Percentiles rank a stretch among this genome's conserved stretches.
Evolutionary conservation across 805 yeast species (phyloP).

Genomic region (Torulaspora microellipsoides): DNA sequence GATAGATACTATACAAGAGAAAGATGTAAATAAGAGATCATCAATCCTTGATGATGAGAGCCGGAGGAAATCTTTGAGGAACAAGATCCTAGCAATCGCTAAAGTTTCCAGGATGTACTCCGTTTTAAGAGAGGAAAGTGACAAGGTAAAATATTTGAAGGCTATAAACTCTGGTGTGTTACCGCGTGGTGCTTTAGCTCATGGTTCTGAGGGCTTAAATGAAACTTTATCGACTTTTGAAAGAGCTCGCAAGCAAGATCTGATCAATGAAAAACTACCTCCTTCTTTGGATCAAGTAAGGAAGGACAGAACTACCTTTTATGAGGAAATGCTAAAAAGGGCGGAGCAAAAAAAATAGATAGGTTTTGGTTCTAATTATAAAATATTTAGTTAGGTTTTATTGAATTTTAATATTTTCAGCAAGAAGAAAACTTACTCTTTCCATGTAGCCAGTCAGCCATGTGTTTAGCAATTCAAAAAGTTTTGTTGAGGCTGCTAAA

Average conservation of each 20-base stretch:
- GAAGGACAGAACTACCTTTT: conserved; percentile 43
- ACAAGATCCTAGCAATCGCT: conserved; percentile 94
- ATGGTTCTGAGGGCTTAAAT: conserved; percentile 77
- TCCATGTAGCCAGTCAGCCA: no score
- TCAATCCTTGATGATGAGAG: conserved; percentile 28
- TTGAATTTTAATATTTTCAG: no score
- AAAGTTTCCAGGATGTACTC: conserved; percentile 89
- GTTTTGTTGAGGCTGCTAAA: no score
- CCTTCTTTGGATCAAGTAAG: conserved; percentile 62
- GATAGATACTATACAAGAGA: not conserved
- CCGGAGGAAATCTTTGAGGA: conserved; percentile 57
- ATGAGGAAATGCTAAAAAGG: conserved; percentile 37
- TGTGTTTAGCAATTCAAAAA: no score
- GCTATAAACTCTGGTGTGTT: conserved; percentile 65
- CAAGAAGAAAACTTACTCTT: no score
- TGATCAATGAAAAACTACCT: conserved; percentile 82
- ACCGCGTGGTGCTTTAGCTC: conserved; percentile 81
- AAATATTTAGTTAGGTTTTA: no score
- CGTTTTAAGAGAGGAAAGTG: conserved; percentile 82
- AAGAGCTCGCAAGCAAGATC: conserved; percentile 76
- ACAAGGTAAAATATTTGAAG: conserved; percentile 76
- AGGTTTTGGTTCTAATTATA: no score
- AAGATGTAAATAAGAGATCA: conserved; percentile 13
- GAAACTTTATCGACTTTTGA: conserved; percentile 68
- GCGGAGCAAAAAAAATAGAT: conserved; percentile 12